A percentile compares a stretch with the other conserved stretches of the same genome.
Evolutionary conservation across 1,284 basidiomycete species (phyloP).

Genomic region (Apiotrichum brassicae): DNA sequence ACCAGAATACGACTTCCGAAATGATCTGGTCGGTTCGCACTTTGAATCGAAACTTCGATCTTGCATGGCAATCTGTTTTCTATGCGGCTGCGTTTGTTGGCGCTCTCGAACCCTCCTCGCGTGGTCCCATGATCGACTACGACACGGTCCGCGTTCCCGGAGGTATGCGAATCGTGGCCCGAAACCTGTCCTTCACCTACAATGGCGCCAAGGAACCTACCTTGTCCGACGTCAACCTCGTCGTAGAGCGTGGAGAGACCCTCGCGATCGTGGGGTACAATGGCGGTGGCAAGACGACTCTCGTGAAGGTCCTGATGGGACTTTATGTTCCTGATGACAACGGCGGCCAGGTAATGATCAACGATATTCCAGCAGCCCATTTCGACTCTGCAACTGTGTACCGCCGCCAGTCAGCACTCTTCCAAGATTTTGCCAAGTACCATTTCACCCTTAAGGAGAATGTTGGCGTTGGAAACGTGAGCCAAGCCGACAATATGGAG

Average conservation of each 20-base stretch:
- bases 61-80: constrained; percentile 60
- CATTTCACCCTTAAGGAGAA: constrained; percentile 67
- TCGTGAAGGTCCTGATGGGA: constrained; percentile 65
- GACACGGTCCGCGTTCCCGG: constrained; percentile 18
- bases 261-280: constrained; percentile 52
- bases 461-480: constrained; percentile 66
- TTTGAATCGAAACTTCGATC: constrained; percentile 31
- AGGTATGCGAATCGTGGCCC: constrained; percentile 62
- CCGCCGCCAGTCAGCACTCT: constrained; percentile 62
- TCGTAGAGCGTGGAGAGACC: constrained; percentile 62
- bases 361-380: constrained; percentile 59
- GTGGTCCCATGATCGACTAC: constrained; percentile 19
- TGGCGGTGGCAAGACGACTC: constrained; percentile 12
- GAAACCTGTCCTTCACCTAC: constrained; percentile 69
- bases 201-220: constrained; percentile 62
- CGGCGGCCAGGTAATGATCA: constrained; percentile 58
- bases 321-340: constrained; percentile 49
- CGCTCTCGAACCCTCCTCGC: background rate
- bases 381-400: constrained; percentile 64
- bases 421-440: constrained; percentile 74
- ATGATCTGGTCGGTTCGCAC: background rate
- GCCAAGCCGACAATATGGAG: constrained; percentile 26
- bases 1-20: constrained; percentile 59
- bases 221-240: constrained; percentile 60
- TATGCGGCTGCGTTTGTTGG: constrained; percentile 41